Conservation (phyloP, 202 grass and related monocot genomes). For the Carex arenaria region DNA sequence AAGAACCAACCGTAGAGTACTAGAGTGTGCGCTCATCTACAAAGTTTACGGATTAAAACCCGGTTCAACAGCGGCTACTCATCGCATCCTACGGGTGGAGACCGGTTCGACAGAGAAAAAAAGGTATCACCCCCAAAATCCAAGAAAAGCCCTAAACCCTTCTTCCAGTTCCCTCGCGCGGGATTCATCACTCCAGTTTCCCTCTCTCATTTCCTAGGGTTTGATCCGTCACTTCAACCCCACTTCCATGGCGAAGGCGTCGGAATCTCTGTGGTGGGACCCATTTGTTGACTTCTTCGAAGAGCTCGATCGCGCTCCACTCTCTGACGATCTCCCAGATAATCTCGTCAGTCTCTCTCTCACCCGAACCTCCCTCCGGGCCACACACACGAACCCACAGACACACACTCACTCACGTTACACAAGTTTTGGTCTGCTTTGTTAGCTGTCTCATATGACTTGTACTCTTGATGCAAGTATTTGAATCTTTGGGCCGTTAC, state of each 20-base stretch:
- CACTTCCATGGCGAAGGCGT: background rate
- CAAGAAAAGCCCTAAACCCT: slow-evolving; percentile 14
- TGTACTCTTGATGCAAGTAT: background rate
- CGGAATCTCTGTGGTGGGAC: slow-evolving; percentile 76
- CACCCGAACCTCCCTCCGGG: background rate
- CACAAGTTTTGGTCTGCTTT: background rate
- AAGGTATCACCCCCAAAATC: background rate
- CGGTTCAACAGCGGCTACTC: too few relatives aligned
- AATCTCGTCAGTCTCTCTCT: slow-evolving; percentile 39
- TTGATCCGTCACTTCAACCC: slow-evolving; percentile 6
- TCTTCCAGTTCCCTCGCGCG: slow-evolving; percentile 11
- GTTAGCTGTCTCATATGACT: background rate
- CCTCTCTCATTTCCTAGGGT: background rate
- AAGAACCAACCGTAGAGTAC: background rate
- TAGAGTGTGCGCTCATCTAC: too few relatives aligned
- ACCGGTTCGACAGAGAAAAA: background rate
- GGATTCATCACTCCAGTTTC: background rate
- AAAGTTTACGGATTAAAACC: too few relatives aligned
- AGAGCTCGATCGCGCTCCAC: slow-evolving; percentile 59
- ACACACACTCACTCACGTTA: background rate
- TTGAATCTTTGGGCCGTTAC: background rate
- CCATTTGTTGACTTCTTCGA: slow-evolving; percentile 65
- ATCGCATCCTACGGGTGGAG: background rate
- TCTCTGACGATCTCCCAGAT: slow-evolving; percentile 33
- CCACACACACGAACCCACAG: background rate